Evolutionary conservation across 2,329 filamentous ascomycete species (phyloP).

Genomic region (Phialocephala sp.): DNA sequence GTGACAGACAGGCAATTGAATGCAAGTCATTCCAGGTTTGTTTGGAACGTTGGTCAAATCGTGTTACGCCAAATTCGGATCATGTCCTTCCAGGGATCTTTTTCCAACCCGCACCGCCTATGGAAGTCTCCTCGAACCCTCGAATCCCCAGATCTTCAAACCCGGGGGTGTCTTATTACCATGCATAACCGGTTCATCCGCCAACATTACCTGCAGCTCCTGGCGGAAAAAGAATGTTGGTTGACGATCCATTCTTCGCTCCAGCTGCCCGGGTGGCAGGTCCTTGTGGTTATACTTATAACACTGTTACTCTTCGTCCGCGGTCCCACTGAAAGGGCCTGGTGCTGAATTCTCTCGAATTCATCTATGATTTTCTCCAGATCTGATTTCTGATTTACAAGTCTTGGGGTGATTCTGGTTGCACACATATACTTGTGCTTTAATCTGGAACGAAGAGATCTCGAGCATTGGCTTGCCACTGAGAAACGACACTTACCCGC

Average conservation of each 20-base stretch:
- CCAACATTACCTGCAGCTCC: not conserved
- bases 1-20: not conserved
- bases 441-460: too few relatives aligned
- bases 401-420: too few relatives aligned
- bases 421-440: too few relatives aligned
- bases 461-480: too few relatives aligned
- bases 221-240: not conserved
- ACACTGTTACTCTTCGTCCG: not conserved
- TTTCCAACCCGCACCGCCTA: not conserved
- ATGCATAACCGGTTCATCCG: slow-evolving; percentile 2
- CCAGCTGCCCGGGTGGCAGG: not conserved
- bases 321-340: too few relatives aligned
- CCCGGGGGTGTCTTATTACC: not conserved
- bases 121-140: not conserved
- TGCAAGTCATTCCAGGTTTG: not conserved
- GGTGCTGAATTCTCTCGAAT: too few relatives aligned
- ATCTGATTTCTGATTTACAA: too few relatives aligned
- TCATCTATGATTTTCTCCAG: too few relatives aligned
- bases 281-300: not conserved
- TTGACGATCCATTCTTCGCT: not conserved
- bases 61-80: not conserved
- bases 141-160: slow-evolving; percentile 2
- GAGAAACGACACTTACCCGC: too few relatives aligned
- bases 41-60: not conserved
- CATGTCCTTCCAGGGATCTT: not conserved